Evolutionary conservation across 106 monocot species (phyloP).

Genomic region (Allium cepa): DNA sequence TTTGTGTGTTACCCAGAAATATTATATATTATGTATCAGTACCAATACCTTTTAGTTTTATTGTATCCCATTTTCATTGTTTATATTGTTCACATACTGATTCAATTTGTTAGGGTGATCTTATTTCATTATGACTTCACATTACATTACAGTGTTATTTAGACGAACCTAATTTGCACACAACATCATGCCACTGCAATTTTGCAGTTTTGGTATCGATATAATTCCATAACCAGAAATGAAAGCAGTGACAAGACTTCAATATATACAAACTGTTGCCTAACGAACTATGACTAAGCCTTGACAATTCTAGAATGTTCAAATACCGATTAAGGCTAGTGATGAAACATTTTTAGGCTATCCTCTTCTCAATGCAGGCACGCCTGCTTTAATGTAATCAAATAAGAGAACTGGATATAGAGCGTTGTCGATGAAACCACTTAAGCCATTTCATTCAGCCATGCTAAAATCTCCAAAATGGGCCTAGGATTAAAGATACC

Average conservation of each 20-base stretch:
- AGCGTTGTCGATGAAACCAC: slow-evolving; percentile 36
- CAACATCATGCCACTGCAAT: too few species aligned
- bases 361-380: slow-evolving; percentile 21
- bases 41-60: too few species aligned
- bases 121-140: too few species aligned
- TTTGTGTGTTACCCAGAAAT: too few species aligned
- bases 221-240: slow-evolving; percentile 28
- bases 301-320: slow-evolving; percentile 31
- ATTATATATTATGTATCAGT: too few species aligned
- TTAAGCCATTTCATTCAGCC: slow-evolving; percentile 35
- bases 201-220: too few species aligned
- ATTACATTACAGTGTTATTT: too few species aligned
- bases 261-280: slow-evolving; percentile 16
- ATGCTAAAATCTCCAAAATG: slow-evolving; percentile 6
- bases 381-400: slow-evolving; percentile 34
- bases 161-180: too few species aligned
- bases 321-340: slow-evolving; percentile 10
- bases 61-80: too few species aligned
- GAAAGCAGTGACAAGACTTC: slow-evolving; percentile 24
- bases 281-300: slow-evolving; percentile 29
- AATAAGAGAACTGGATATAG: slow-evolving; percentile 29
- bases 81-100: too few species aligned
- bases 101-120: too few species aligned
- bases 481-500: slow-evolving; percentile 27
- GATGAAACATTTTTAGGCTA: slow-evolving; percentile 13